Evolutionary conservation across 208 protist species (phyloP), one percentile per base, ranked within the genome.

Genomic region (Tetramitus jugosus): DNA sequence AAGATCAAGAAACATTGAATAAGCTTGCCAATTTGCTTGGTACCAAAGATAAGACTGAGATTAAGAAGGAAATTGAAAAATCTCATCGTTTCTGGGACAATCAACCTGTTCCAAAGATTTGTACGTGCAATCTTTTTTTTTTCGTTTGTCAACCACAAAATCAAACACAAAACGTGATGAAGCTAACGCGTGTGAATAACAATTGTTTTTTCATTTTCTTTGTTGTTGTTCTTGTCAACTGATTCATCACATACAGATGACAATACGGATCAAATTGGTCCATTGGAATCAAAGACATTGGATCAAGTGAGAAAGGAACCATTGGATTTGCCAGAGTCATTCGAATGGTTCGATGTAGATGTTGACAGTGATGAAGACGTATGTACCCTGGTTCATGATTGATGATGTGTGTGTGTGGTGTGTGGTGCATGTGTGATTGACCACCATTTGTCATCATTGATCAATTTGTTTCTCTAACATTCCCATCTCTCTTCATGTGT

Each of bases 301-400:
- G 89, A 93, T 20, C 91, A 97, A 8, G 86, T 98, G 6, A 80
- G 82, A 7, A 82, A 81, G 20, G 90, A 95, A 72, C 95, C 96
- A 33, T 92, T 92, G 67, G 78, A 86, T 3, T 83, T 99, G 40
- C 92, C 95, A 23, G 86, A 79, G 29, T 88, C 84, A 0, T 97
- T 97, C 81, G 94, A 98, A 85, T 99, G 96, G 96, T 90, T 85
- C 83, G 87, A 91, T 14, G 83, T 93, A 0, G 84, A 98, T 83
- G 74, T 98, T 10, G 79, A 89, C 42, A 85, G 91, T 33, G 53
- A 81, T 0, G 86, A 90, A n/a, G 88, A 95, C 68, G 52, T 95
- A 67, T 60, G 78, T 60, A 78, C 69, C 6, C 26, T n/a, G n/a
- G n/a, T n/a, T n/a, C n/a, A n/a, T n/a, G n/a, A n/a, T n/a, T n/a